Percentiles rank a stretch among this genome's conserved stretches.
Evolutionary conservation across 495 filamentous ascomycete species (phyloP).

Genomic region (Annulohypoxylon maeteangense): DNA sequence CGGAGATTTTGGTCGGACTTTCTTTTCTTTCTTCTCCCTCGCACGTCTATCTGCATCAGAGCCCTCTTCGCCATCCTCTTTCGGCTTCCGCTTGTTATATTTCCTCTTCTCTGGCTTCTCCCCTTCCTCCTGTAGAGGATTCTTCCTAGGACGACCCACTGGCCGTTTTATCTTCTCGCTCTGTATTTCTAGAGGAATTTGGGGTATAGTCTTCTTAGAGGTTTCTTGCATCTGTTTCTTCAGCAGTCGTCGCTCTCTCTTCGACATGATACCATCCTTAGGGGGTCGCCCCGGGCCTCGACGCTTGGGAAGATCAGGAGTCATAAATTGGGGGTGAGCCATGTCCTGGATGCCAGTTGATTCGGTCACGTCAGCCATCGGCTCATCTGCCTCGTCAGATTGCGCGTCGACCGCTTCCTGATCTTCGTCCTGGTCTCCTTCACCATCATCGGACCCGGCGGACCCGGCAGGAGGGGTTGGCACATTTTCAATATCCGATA

Average conservation of each 20-base stretch:
- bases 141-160: constrained; percentile 67
- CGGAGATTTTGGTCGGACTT: constrained; percentile 66
- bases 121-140: constrained; percentile 64
- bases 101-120: constrained; percentile 77
- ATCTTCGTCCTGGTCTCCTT: constrained; percentile 51
- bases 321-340: constrained; percentile 44
- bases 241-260: constrained; percentile 75
- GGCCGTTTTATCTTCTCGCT: constrained; percentile 66
- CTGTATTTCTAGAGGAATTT: constrained; percentile 47
- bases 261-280: constrained; percentile 93
- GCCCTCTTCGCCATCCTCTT: constrained; percentile 60
- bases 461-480: constrained; percentile 34
- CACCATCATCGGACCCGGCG: constrained; percentile 32
- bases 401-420: constrained; percentile 51
- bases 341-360: constrained; percentile 51
- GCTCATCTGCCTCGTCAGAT: constrained; percentile 49
- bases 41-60: constrained; percentile 59
- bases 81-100: constrained; percentile 79
- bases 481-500: constrained; percentile 48
- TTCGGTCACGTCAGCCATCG: constrained; percentile 54
- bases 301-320: constrained; percentile 67
- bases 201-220: constrained; percentile 59
- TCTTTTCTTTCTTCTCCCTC: constrained; percentile 69
- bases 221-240: constrained; percentile 68
- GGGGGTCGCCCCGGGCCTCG: constrained; percentile 88